Evolutionary conservation across 768 basidiomycete species (phyloP).

Genomic region (Mycena rosella): DNA sequence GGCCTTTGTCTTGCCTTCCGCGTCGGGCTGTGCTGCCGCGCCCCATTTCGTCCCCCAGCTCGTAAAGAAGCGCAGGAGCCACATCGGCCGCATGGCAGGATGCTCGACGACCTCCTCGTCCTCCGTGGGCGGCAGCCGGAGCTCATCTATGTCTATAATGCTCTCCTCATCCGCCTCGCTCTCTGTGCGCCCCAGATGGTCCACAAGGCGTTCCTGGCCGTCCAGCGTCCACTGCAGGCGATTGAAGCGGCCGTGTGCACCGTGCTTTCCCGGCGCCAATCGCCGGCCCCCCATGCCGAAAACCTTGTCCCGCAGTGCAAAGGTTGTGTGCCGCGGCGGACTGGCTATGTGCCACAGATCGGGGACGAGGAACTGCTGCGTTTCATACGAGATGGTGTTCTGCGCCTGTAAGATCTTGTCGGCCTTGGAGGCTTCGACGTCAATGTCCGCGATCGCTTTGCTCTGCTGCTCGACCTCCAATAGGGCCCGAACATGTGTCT

Average conservation of each 20-base stretch:
- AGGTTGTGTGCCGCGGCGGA: constrained; percentile 71
- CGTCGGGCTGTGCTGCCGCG: constrained; percentile 42
- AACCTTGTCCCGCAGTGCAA: constrained; percentile 74
- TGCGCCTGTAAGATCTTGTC: constrained; percentile 71
- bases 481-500: constrained; percentile 62
- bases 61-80: constrained; percentile 82
- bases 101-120: constrained; percentile 70
- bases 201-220: constrained; percentile 72
- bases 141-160: constrained; percentile 43
- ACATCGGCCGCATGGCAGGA: constrained; percentile 76
- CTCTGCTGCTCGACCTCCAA: constrained; percentile 59
- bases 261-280: constrained; percentile 62
- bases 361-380: constrained; percentile 73
- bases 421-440: constrained; percentile 61
- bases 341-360: constrained; percentile 77
- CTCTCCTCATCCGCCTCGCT: constrained; percentile 83
- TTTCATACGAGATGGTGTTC: constrained; percentile 78
- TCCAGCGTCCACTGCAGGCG: constrained; percentile 80
- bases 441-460: constrained; percentile 64
- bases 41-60: constrained; percentile 81
- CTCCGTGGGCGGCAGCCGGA: constrained; percentile 46
- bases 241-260: constrained; percentile 71
- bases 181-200: constrained; percentile 77
- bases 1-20: constrained; percentile 12
- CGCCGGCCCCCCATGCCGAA: constrained; percentile 72